Evolutionary conservation across 331 rosid genomes (phyloP).

Genomic region (Arachis monticola): DNA sequence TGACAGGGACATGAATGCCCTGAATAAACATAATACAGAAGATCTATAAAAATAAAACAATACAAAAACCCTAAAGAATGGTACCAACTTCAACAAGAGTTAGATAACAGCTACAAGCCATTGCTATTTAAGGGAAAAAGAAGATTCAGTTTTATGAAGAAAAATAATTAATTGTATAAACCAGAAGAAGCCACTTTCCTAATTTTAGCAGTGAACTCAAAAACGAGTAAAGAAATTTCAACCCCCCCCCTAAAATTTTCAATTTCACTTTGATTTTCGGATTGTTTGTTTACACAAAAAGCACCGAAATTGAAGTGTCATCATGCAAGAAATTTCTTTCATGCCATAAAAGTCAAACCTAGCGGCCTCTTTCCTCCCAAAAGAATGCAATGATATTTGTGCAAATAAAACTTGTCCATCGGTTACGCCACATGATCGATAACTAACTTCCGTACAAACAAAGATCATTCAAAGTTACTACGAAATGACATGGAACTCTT

Average conservation of each 20-base stretch:
- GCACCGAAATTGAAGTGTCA: not conserved
- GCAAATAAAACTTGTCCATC: not conserved
- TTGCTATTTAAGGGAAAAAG: slow-evolving; percentile 5
- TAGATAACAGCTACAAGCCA: slow-evolving; percentile 10
- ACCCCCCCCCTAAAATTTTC: not conserved
- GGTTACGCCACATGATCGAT: not conserved
- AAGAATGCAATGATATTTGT: not conserved
- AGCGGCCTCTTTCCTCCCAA: not conserved
- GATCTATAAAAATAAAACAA: not conserved
- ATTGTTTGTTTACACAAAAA: slow-evolving; percentile 3
- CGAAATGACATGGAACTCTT: not conserved
- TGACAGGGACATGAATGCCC: slow-evolving; percentile 9
- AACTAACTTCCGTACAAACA: not conserved
- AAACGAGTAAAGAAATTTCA: slow-evolving; percentile 3
- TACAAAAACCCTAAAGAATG: slow-evolving; percentile 3
- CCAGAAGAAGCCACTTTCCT: slow-evolving; percentile 19
- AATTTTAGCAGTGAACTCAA: slow-evolving; percentile 5
- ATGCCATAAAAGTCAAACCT: slow-evolving; percentile 9
- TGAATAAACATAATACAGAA: slow-evolving; percentile 20
- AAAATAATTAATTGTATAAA: slow-evolving; percentile 18
- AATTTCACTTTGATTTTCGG: too few relatives aligned
- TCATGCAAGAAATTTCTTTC: slow-evolving; percentile 9
- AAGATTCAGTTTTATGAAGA: slow-evolving; percentile 6
- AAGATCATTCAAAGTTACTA: not conserved
- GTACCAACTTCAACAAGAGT: slow-evolving; percentile 7